Base-by-base conservation (phyloP, 805 yeast species). In the Yamadazyma scolyti region DNA sequence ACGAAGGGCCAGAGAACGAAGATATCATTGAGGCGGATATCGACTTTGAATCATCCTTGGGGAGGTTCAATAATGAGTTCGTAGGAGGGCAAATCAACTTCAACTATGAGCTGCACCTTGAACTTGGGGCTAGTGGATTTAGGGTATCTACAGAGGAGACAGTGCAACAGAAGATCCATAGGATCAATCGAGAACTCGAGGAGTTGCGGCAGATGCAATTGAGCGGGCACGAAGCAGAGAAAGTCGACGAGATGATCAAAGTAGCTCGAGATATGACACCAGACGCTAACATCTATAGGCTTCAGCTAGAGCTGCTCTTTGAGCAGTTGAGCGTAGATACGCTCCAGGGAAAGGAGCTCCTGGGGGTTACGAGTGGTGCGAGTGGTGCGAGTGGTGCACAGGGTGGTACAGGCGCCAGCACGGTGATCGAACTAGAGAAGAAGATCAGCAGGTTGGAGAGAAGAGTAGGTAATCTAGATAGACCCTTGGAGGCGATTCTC, bases 101-200 rank as follows among this genome's bases (percentile, higher is more conserved):
- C 38, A 55, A 66, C 65, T 59, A 69, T 26, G 40, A 49, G 36
- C 23, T 61, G 23, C 33, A 41, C 30, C 36, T 34, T 6, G 23
- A 31, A 3, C 36, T 56, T 16, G 42, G 42, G 4, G 36, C 34
- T 6, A 40, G 39, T 14, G 68, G 68, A 9, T 58, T 52, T 28
- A 36, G 32, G 10, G 32, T 28, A 3, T 22, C 9, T 13, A 18
- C 19, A 11, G 18, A 50, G 16, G 75, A 71, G 39, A 59, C 71
- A 1, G 40, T 43, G 13, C 61, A 48, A 20, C 68, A 66, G 46
- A 60, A 54, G 36, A 30, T 71, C 20, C 52, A 52, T 6, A 38
- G 75, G 25, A 58, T 70, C 17, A 42, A 52, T 5, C 43, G 50
- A 9, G 76, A 71, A 34, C 36, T 71, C 24, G 50, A 50, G n/a